Conservation (phyloP, 208 protist species). For the Acanthamoeba rhysodes region DNA sequence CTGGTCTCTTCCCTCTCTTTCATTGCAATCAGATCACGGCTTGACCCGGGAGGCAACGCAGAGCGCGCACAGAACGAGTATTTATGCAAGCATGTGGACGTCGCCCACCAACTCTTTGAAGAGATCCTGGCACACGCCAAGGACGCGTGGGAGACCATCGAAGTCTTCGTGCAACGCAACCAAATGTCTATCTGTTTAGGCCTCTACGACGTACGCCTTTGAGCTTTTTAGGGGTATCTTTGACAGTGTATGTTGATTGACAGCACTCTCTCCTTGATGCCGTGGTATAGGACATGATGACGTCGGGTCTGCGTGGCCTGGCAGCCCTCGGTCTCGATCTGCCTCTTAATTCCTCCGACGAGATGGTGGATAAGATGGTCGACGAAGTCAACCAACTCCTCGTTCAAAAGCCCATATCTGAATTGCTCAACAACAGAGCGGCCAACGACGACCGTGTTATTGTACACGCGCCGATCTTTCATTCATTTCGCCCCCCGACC, state of each 20-base stretch:
- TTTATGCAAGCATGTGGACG: neutral
- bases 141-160: constrained; percentile 26
- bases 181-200: neutral
- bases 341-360: neutral
- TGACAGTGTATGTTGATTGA: no score
- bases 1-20: neutral
- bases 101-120: neutral
- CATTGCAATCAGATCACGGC: neutral
- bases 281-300: neutral
- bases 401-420: neutral
- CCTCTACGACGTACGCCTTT: constrained; percentile 26
- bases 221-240: no score
- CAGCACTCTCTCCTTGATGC: no score
- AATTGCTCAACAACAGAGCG: neutral
- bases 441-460: neutral
- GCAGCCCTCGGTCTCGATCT: neutral
- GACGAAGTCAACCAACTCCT: neutral
- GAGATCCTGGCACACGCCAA: neutral
- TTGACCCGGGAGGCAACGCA: neutral
- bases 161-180: constrained; percentile 9
- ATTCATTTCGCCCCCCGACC: no score
- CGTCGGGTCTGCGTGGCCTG: neutral
- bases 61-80: constrained; percentile 58
- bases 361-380: neutral
- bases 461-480: neutral